Base-by-base conservation (phyloP, 345 rosid species). In the Viola odorata region DNA sequence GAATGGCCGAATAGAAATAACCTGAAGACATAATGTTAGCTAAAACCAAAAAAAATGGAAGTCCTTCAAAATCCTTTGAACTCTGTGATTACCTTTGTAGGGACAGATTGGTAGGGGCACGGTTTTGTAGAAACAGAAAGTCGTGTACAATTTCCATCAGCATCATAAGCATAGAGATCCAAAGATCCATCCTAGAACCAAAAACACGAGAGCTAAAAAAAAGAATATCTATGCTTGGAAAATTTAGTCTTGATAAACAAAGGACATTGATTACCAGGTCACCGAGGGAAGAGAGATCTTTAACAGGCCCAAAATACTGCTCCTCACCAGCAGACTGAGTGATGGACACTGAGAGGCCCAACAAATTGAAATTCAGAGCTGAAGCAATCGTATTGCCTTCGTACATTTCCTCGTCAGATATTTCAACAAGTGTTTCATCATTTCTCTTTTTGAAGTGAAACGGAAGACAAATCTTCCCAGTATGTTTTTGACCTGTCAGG, bases 361-460 rank as follows among this genome's bases (percentile, higher is more conserved):
- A 53, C 40, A 68, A 15, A 45, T 83, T 86, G 68, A 94, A 94
- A 80, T 94, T 94, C 76, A 94, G 72, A 42, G 87, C 81, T 41
- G 99, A 94, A 69, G 95, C 96, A 78, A 94, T 90, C 54, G 97
- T 90, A 79, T 77, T 74, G 57, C 96, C 97, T 74, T 82, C 88
- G 71, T 74, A 70, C 54, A 90, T 79, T 77, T 94, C 99, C 60
- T 85, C 96, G 61, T 86, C 86, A 17, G 84, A 80, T 73, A 94
- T 81, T 74, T 87, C 97, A 45, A 73, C 84, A 44, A 67, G 62
- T 64, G 71, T 62, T 48, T 49, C 81, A 57, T 68, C 86, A 8
- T 56, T 70, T 32, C 67, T 72, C 60, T 58, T 83, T 69, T 74
- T 82, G 54, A 76, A 80, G 52, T 72, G 80, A 78, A 87, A 80